A percentile compares a stretch with the other conserved stretches of the same genome.
Conservation (phyloP, 2,329 filamentous ascomycete genomes). For the Rasamsonia emersonii region DNA sequence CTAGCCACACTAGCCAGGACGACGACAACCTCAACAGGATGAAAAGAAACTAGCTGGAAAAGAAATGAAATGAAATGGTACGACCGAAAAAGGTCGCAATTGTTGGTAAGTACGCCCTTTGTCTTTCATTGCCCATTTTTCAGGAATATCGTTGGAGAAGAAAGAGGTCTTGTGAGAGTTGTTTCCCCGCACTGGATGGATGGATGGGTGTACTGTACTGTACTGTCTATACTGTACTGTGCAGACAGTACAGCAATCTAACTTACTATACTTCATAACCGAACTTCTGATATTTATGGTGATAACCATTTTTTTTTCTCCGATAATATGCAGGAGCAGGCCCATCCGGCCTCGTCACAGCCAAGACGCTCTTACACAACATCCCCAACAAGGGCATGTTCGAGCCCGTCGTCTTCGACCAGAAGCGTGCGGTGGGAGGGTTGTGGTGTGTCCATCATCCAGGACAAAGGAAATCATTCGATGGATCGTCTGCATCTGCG, state of each 20-base stretch:
- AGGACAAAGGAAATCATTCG: neutral
- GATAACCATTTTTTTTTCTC: no score
- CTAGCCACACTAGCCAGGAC: conserved; percentile 12
- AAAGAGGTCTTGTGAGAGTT: no score
- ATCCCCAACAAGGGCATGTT: conserved; percentile 45
- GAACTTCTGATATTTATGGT: no score
- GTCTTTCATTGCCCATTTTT: neutral
- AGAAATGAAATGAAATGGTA: neutral
- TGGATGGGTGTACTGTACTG: neutral
- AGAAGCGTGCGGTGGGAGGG: conserved; percentile 58
- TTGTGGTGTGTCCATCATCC: conserved; percentile 60
- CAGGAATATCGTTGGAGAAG: neutral
- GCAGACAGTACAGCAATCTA: no score
- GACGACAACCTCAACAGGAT: conserved; percentile 11
- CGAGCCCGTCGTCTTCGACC: conserved; percentile 62
- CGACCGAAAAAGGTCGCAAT: conserved; percentile 44
- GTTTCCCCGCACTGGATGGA: neutral
- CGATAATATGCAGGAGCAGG: conserved; percentile 48
- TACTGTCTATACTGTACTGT: conserved; percentile 1
- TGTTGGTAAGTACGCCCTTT: conserved; percentile 37
- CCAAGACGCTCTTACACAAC: conserved; percentile 63
- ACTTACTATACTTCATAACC: no score
- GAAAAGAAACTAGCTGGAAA: neutral
- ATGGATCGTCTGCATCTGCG: conserved; percentile 1
- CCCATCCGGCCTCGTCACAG: conserved; percentile 59